Conservation (phyloP, 2,329 filamentous ascomycete species). For the Calycina herbarum region DNA sequence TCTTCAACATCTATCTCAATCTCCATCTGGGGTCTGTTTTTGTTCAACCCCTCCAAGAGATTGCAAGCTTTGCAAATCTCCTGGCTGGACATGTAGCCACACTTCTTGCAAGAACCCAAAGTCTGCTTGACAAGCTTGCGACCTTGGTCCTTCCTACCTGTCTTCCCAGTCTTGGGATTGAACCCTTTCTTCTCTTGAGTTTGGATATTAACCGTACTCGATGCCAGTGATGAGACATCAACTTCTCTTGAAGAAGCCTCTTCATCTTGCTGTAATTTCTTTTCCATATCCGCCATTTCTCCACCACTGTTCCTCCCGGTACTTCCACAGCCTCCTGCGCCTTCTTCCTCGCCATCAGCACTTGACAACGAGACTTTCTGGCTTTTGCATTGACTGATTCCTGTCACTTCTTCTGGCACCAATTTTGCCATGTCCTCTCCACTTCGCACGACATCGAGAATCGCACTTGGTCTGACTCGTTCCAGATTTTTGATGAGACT, state of each 20-base stretch:
- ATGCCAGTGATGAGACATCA: constrained; percentile 54
- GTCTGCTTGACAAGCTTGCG: constrained; percentile 60
- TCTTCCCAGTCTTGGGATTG: constrained; percentile 36
- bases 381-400: constrained; percentile 49
- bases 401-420: constrained; percentile 61
- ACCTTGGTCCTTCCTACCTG: constrained; percentile 31
- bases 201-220: constrained; percentile 26
- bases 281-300: constrained; percentile 83
- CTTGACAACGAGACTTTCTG: constrained; percentile 40
- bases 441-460: constrained; percentile 89
- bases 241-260: constrained; percentile 60
- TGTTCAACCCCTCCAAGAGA: constrained; percentile 87
- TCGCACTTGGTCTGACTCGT: constrained; percentile 87
- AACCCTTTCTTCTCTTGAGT: constrained; percentile 29
- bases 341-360: constrained; percentile 45
- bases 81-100: constrained; percentile 95
- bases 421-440: constrained; percentile 94
- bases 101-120: constrained; percentile 80
- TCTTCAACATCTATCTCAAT: constrained; percentile 45
- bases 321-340: constrained; percentile 74
- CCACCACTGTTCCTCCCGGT: constrained; percentile 67
- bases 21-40: constrained; percentile 64
- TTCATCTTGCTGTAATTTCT: constrained; percentile 65
- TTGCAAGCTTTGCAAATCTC: constrained; percentile 91
- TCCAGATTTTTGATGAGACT: constrained; percentile 94